A percentile compares a stretch with the other conserved stretches of the same genome.
phyloP scores from a whole-genome alignment of 2,329 filamentous ascomycete species.

The Phialophora tarda region DNA sequence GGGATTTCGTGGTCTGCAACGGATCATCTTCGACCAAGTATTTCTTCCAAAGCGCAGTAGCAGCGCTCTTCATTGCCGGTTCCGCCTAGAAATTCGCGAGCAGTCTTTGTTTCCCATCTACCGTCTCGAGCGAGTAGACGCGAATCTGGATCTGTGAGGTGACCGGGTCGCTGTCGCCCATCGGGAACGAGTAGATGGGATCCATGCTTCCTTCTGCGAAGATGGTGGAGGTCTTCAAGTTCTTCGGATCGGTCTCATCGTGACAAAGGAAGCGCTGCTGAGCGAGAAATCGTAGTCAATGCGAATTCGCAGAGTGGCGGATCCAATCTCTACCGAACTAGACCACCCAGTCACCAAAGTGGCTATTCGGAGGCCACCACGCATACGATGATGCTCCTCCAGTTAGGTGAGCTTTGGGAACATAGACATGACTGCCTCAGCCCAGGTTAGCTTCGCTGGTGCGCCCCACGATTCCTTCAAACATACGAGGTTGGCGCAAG shows the following conservation, averaged over 20 bases:
- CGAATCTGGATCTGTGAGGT: neutral
- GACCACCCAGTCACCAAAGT: neutral
- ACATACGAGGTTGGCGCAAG: neutral
- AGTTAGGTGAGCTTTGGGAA: neutral
- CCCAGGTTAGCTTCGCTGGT: too few relatives aligned
- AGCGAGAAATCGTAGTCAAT: neutral
- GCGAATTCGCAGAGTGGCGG: too few relatives aligned
- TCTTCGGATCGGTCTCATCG: neutral
- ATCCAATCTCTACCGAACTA: neutral
- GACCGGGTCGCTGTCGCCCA: neutral
- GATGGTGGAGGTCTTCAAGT: neutral
- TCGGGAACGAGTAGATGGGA: neutral
- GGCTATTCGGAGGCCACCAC: neutral
- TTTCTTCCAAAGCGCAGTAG: neutral
- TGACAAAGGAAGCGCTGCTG: neutral
- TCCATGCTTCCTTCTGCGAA: neutral
- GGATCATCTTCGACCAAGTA: neutral
- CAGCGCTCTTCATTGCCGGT: neutral
- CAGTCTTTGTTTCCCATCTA: neutral
- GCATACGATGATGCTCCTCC: neutral
- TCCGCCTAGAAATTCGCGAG: neutral
- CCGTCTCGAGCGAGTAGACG: neutral
- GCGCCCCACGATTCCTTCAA: too few relatives aligned
- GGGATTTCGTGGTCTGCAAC: neutral
- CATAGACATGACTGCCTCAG: neutral